Evolutionary conservation across 805 yeast genomes (phyloP).

Genomic region (Suhomyces sp.): DNA sequence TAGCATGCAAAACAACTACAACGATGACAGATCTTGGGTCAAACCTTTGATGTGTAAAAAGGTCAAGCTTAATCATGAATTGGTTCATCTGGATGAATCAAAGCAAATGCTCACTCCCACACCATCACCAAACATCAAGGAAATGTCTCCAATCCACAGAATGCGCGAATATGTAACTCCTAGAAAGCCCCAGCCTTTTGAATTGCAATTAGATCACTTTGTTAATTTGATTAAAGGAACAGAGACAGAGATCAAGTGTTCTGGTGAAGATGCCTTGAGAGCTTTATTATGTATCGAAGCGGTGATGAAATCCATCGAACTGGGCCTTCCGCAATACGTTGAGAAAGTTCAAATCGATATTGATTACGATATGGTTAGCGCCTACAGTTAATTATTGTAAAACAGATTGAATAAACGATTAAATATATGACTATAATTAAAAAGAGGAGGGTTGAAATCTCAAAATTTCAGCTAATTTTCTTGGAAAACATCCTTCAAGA

Average conservation of each 20-base stretch:
- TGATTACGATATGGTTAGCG: slow-evolving; percentile 8
- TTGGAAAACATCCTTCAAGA: slow-evolving; percentile 72
- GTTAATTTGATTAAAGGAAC: slow-evolving; percentile 31
- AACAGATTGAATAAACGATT: neutral
- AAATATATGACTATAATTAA: neutral
- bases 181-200: slow-evolving; percentile 28
- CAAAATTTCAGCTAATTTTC: neutral
- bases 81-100: slow-evolving; percentile 3
- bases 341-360: slow-evolving; percentile 18
- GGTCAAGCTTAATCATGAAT: slow-evolving; percentile 14
- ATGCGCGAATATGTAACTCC: slow-evolving; percentile 1
- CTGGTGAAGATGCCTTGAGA: slow-evolving; percentile 36
- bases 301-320: slow-evolving; percentile 29
- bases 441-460: neutral
- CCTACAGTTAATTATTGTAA: neutral
- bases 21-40: slow-evolving; percentile 25
- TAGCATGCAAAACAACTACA: slow-evolving; percentile 11
- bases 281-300: slow-evolving; percentile 38
- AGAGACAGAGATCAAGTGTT: slow-evolving; percentile 27
- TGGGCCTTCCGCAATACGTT: slow-evolving; percentile 33
- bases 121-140: slow-evolving; percentile 26
- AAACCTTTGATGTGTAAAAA: slow-evolving; percentile 22
- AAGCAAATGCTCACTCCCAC: slow-evolving; percentile 26
- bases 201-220: slow-evolving; percentile 36
- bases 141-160: slow-evolving; percentile 17